Base-by-base conservation (phyloP, 2,329 filamentous ascomycete genomes). In the Colletotrichum siamense region DNA sequence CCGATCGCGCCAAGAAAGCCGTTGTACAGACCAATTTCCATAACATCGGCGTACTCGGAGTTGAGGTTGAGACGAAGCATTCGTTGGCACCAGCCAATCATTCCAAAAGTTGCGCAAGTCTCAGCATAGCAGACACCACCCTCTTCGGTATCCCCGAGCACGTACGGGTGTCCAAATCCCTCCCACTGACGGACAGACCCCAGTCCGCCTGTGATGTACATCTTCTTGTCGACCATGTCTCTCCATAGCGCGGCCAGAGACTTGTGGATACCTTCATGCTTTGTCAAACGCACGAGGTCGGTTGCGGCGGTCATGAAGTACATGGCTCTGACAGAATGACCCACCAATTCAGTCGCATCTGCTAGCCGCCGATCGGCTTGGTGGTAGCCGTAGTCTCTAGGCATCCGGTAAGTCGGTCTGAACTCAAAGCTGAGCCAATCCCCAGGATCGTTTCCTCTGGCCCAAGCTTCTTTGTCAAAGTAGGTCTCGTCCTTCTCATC, bases 121-220 rank as follows among this genome's bases (percentile, higher is more conserved):
- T 71, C 69, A 32, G 69, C 62, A 30, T 71, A 71, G 69, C 61
- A 71, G 16, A n/a, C 39, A 2, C 69, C 8, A 34, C 69, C 69
- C 30, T 71, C 69, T 44, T 71, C 69, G 26, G 44, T 59, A 24
- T 65, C 69, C 10, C 62, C 62, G 16, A 71, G 61, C 12, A 66
- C 69, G 16, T 66, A 59, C 0, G 69, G n/a, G 10, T 66, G 62
- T 8, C 69, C 69, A 18, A 71, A 71, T 0, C 69, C 69, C 61
- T 71, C 62, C 62, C 69, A 71, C 22, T 71, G 69, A 13, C 61
- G 44, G 15, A 71, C 69, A n/a, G 86, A 88, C 1, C 92, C 91
- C 63, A 93, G 89, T 0, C 91, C 91, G 2, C 91, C 92, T 0
- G 92, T 93, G 16, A 92, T 79, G 73, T 91, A 93, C 88, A 92